Evolutionary conservation across 202 grass and related monocot species (phyloP).

Genomic region (Carex arenaria): DNA sequence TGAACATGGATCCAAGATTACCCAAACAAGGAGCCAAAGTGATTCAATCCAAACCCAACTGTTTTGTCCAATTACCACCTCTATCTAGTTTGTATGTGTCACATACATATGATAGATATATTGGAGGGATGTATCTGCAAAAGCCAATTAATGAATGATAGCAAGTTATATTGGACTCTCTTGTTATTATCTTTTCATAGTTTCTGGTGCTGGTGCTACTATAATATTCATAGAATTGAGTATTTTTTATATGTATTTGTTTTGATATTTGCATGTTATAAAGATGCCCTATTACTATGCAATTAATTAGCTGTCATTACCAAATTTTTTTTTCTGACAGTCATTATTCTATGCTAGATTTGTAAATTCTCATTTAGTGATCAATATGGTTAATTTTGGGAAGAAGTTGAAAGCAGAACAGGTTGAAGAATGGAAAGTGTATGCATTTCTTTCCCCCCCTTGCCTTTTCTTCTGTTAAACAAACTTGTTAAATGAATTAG

Average conservation of each 20-base stretch:
- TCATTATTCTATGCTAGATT: background rate
- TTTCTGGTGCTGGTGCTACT: background rate
- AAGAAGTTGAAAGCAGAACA: slow-evolving; percentile 74
- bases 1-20: background rate
- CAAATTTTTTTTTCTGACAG: background rate
- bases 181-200: background rate
- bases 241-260: background rate
- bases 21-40: too few species aligned
- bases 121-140: background rate
- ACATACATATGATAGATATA: slow-evolving; percentile 1
- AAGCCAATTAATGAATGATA: background rate
- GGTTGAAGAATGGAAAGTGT: slow-evolving; percentile 85
- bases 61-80: too few species aligned
- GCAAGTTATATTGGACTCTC: background rate
- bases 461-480: background rate
- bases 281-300: background rate
- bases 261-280: background rate
- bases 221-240: background rate
- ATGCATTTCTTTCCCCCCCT: slow-evolving; percentile 29
- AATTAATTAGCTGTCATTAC: slow-evolving; percentile 1
- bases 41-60: too few species aligned
- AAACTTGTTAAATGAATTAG: background rate
- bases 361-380: background rate
- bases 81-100: background rate
- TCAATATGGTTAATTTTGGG: slow-evolving; percentile 87